These are phyloP conservation scores for Rubroshorea leprosula DNA, from an alignment of 345 rosid species.

Conservation along the genomic window DNA sequence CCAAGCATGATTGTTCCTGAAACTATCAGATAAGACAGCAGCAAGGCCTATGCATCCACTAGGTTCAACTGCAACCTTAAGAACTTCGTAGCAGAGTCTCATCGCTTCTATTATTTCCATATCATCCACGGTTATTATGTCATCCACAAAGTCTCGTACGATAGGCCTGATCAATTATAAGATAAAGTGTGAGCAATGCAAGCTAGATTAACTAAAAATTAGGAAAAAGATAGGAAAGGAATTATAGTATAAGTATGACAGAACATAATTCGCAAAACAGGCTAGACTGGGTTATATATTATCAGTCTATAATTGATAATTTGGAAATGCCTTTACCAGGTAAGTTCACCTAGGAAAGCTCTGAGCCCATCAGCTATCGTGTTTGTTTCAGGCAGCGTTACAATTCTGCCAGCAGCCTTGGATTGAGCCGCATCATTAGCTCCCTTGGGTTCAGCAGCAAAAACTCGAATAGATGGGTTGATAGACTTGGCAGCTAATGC, in stretches of 20 bases:
- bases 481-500: conserved; percentile 88
- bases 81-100: conserved; percentile 77
- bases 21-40: conserved; percentile 62
- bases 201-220: neutral
- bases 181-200: neutral
- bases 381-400: conserved; percentile 58
- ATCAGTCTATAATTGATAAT: conserved; percentile 2
- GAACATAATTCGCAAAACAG: too few species aligned
- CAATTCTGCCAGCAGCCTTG: conserved; percentile 65
- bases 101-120: conserved; percentile 66
- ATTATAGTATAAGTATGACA: neutral
- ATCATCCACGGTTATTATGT: conserved; percentile 62
- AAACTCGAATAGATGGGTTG: conserved; percentile 66
- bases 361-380: conserved; percentile 87
- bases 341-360: conserved; percentile 72
- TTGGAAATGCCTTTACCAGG: conserved; percentile 50
- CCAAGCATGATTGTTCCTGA: conserved; percentile 49
- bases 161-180: conserved; percentile 52
- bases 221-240: neutral
- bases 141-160: conserved; percentile 74
- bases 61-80: conserved; percentile 82
- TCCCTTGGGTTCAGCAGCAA: conserved; percentile 88
- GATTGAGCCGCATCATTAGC: conserved; percentile 92
- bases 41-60: conserved; percentile 97
- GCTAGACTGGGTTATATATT: neutral